phyloP scores from a whole-genome alignment of 495 filamentous ascomycete species.

The Aspergillus leporis region DNA sequence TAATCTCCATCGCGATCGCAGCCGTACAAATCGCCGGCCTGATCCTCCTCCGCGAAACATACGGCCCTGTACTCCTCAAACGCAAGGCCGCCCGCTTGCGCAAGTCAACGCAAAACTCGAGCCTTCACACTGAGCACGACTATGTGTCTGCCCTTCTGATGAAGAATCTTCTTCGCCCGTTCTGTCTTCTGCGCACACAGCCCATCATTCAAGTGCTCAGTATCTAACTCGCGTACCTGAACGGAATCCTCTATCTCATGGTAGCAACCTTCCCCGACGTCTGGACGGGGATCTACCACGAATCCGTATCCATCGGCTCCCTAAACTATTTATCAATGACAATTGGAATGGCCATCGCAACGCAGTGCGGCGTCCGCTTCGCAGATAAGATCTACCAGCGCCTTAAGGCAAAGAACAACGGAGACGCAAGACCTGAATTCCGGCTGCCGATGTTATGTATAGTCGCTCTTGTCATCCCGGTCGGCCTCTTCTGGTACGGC shows the following conservation, averaged over 20 bases:
- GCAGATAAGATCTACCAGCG: too few species aligned
- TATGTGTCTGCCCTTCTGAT: conserved; percentile 10
- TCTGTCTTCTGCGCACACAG: conserved; percentile 41
- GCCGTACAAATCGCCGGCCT: too few species aligned
- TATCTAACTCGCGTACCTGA: conserved; percentile 56
- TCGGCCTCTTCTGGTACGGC: too few species aligned
- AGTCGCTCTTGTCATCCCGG: too few species aligned
- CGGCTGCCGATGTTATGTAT: too few species aligned
- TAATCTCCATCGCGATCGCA: conserved; percentile 48
- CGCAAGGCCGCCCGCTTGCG: conserved; percentile 51
- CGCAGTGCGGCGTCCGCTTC: too few species aligned
- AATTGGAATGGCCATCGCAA: too few species aligned
- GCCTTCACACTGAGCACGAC: conserved; percentile 14
- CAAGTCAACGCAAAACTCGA: conserved; percentile 55
- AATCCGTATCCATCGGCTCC: too few species aligned
- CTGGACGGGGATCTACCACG: too few species aligned
- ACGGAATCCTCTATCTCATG: conserved; percentile 60
- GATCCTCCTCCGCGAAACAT: conserved; percentile 58
- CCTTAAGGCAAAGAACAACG: too few species aligned
- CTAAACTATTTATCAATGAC: too few species aligned
- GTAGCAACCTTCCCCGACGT: conserved; percentile 60
- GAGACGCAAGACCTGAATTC: too few species aligned
- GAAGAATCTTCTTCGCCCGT: conserved; percentile 28
- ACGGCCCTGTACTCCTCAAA: conserved; percentile 54
- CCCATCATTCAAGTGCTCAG: conserved; percentile 48